phyloP scores from a whole-genome alignment of 768 basidiomycete genomes.

The Russula compacta region DNA sequence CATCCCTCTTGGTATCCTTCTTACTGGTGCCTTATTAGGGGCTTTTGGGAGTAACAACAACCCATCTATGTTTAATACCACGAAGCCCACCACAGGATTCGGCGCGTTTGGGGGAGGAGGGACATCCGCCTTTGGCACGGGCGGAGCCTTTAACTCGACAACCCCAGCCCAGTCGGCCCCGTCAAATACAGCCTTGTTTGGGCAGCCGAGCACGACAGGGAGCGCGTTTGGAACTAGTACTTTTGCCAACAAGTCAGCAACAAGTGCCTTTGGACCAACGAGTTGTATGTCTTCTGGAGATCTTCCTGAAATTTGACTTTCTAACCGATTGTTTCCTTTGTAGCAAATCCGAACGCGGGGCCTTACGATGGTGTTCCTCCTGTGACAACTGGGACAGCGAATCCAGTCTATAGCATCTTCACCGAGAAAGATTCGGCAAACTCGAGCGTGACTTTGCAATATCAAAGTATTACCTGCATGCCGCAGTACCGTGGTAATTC shows the following conservation, averaged over 20 bases:
- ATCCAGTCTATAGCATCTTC: constrained; percentile 50
- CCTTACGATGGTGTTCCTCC: constrained; percentile 36
- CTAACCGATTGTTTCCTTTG: not conserved
- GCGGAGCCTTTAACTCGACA: constrained; percentile 36
- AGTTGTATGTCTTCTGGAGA: constrained; percentile 24
- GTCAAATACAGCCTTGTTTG: constrained; percentile 49
- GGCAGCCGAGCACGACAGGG: constrained; percentile 38
- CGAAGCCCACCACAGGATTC: constrained; percentile 68
- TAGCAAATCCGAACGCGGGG: constrained; percentile 27
- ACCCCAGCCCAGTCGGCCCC: constrained; percentile 26
- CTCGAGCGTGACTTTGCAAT: constrained; percentile 45
- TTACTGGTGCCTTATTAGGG: constrained; percentile 23
- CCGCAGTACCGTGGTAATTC: constrained; percentile 71
- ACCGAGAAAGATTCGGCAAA: constrained; percentile 57
- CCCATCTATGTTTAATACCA: constrained; percentile 46
- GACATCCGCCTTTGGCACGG: constrained; percentile 43
- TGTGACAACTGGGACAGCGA: constrained; percentile 60
- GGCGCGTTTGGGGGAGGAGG: constrained; percentile 63
- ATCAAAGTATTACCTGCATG: constrained; percentile 76
- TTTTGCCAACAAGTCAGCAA: constrained; percentile 36
- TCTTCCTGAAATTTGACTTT: not conserved
- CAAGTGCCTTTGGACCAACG: constrained; percentile 37
- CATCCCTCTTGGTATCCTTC: constrained; percentile 5
- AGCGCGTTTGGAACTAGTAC: constrained; percentile 25
- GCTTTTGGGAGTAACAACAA: constrained; percentile 32